Percentiles rank a stretch among this genome's conserved stretches.
Conservation (phyloP, 352 stramenopile genomes). For the Globisporangium uncinulatum region DNA sequence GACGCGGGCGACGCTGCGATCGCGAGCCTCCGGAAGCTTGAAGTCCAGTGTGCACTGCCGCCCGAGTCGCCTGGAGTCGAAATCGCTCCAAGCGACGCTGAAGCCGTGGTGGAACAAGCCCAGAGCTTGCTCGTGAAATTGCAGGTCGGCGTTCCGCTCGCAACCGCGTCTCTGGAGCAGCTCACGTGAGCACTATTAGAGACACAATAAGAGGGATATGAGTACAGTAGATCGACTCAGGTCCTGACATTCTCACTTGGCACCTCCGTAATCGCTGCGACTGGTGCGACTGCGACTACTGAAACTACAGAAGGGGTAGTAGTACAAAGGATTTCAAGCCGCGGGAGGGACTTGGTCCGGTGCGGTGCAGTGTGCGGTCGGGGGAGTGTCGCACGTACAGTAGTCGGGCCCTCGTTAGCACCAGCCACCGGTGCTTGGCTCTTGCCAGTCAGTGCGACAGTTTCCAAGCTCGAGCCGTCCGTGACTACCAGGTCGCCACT, state of each 20-base stretch:
- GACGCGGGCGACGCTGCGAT: neutral
- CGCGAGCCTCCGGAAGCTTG: conserved; percentile 4
- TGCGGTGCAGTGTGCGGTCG: conserved; percentile 47
- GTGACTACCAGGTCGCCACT: conserved; percentile 13
- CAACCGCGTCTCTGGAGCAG: neutral
- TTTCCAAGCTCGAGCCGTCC: conserved; percentile 33
- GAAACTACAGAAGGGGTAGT: neutral
- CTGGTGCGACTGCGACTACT: neutral
- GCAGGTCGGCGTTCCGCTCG: neutral
- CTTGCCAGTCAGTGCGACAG: conserved; percentile 31
- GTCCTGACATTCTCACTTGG: no score
- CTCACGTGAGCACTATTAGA: neutral
- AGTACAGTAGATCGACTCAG: neutral
- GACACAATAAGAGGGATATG: neutral
- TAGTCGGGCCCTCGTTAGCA: conserved; percentile 16
- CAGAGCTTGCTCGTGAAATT: conserved; percentile 6
- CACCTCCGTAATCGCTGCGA: neutral
- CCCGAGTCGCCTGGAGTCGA: neutral
- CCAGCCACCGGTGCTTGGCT: conserved; percentile 13
- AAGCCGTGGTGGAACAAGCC: neutral
- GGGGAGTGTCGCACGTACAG: conserved; percentile 3
- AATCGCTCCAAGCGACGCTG: neutral
- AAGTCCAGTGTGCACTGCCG: conserved; percentile 9
- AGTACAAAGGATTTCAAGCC: conserved; percentile 16
- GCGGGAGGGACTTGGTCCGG: conserved; percentile 42